phyloP scores from a whole-genome alignment of 108 stramenopile genomes.

The Skeletonema tropicum region DNA sequence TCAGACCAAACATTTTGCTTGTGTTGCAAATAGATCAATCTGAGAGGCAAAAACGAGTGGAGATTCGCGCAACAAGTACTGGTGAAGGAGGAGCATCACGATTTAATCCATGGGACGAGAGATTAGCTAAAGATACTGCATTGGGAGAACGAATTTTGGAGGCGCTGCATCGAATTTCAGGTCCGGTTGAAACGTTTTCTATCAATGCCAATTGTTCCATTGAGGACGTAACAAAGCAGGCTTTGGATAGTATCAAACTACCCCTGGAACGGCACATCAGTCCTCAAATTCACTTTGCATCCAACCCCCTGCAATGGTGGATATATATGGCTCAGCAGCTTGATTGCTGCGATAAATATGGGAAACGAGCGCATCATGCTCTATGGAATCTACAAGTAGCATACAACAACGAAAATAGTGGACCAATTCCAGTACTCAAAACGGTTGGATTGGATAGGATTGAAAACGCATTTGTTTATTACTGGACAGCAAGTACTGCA shows the following conservation, averaged over 20 bases:
- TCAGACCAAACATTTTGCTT: constrained; percentile 24
- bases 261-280: not conserved
- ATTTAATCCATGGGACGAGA: constrained; percentile 57
- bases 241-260: constrained; percentile 4
- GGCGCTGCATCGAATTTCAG: constrained; percentile 14
- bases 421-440: constrained; percentile 24
- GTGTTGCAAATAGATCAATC: constrained; percentile 30
- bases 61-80: constrained; percentile 12
- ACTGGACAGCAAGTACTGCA: constrained; percentile 8
- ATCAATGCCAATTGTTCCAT: constrained; percentile 32
- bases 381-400: constrained; percentile 23
- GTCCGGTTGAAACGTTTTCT: constrained; percentile 1
- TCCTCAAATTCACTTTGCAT: not conserved
- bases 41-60: constrained; percentile 27
- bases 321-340: constrained; percentile 8
- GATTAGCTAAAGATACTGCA: constrained; percentile 30
- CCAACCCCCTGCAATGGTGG: constrained; percentile 8
- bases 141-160: constrained; percentile 35
- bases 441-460: constrained; percentile 31
- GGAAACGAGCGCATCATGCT: constrained; percentile 9
- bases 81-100: not conserved
- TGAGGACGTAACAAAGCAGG: constrained; percentile 20
- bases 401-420: not conserved
- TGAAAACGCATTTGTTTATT: constrained; percentile 11
- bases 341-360: not conserved